Conservation (phyloP, 805 yeast genomes). For the Cyberlindnera veronae region DNA sequence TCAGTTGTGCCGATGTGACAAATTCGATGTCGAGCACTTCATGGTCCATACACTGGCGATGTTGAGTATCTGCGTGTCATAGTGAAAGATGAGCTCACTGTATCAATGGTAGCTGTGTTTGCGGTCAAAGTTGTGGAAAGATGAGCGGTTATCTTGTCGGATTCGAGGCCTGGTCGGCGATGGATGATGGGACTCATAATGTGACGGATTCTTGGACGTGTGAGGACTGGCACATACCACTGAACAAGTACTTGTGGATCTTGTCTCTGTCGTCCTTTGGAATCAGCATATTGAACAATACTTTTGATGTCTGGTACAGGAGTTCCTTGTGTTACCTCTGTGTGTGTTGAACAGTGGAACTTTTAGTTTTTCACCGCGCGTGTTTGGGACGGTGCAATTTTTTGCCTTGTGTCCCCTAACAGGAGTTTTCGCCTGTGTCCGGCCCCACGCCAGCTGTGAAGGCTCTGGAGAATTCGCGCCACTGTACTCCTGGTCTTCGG, state of each 20-base stretch:
- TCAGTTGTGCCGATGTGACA: too few relatives aligned
- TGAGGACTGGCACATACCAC: slow-evolving; percentile 62
- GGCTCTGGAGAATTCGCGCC: background rate
- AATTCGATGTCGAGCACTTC: too few relatives aligned
- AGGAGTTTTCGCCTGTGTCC: background rate
- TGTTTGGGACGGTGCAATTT: slow-evolving; percentile 14
- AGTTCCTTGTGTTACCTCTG: slow-evolving; percentile 1
- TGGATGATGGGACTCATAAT: background rate
- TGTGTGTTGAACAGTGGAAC: slow-evolving; percentile 16
- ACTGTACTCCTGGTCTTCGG: too few relatives aligned
- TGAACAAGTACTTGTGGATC: slow-evolving; percentile 99
- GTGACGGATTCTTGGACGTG: background rate
- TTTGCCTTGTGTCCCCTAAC: slow-evolving; percentile 20
- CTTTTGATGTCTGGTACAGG: slow-evolving; percentile 10
- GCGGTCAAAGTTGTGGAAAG: too few relatives aligned
- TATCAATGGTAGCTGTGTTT: too few relatives aligned
- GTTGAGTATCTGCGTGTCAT: too few relatives aligned
- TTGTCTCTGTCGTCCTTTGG: slow-evolving; percentile 99
- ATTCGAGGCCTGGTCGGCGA: too few relatives aligned
- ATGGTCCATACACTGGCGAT: too few relatives aligned
- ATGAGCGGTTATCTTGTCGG: too few relatives aligned
- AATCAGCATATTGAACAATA: slow-evolving; percentile 72
- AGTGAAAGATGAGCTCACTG: too few relatives aligned
- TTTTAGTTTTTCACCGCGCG: slow-evolving; percentile 25
- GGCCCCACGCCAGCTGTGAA: too few relatives aligned